Percentiles rank a stretch among this genome's conserved stretches.
phyloP scores from a whole-genome alignment of 148 eudicot species.

The Salicornia ramosissima region DNA sequence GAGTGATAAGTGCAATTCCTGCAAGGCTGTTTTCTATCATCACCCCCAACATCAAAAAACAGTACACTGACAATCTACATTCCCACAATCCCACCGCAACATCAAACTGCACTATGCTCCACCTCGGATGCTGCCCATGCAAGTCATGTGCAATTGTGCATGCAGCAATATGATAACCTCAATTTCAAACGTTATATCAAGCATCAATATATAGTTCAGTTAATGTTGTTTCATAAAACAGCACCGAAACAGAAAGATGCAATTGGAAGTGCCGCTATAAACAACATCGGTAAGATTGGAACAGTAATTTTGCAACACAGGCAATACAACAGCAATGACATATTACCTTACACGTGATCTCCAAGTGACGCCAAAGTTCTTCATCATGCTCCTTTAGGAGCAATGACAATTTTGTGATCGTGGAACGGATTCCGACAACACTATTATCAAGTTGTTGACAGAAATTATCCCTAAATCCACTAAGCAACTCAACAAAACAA shows the following conservation, averaged over 20 bases:
- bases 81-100: too few relatives aligned
- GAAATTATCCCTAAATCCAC: slow-evolving; percentile 89
- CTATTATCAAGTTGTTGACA: slow-evolving; percentile 98
- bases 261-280: neutral
- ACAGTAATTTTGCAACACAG: neutral
- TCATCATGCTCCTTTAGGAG: slow-evolving; percentile 92
- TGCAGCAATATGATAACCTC: too few relatives aligned
- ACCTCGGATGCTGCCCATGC: too few relatives aligned
- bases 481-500: slow-evolving; percentile 88
- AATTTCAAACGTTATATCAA: too few relatives aligned
- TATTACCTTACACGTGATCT: slow-evolving; percentile 86
- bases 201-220: neutral
- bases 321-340: neutral
- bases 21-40: too few relatives aligned
- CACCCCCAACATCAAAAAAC: too few relatives aligned
- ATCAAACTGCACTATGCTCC: too few relatives aligned
- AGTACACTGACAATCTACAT: too few relatives aligned
- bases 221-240: neutral
- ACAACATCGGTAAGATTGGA: neutral
- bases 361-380: slow-evolving; percentile 99
- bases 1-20: too few relatives aligned
- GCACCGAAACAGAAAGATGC: neutral
- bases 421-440: slow-evolving; percentile 92
- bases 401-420: slow-evolving; percentile 75
- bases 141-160: too few relatives aligned